Evolutionary conservation across 2,329 filamentous ascomycete species (phyloP).

Genomic region (Fusarium mangiferae): DNA sequence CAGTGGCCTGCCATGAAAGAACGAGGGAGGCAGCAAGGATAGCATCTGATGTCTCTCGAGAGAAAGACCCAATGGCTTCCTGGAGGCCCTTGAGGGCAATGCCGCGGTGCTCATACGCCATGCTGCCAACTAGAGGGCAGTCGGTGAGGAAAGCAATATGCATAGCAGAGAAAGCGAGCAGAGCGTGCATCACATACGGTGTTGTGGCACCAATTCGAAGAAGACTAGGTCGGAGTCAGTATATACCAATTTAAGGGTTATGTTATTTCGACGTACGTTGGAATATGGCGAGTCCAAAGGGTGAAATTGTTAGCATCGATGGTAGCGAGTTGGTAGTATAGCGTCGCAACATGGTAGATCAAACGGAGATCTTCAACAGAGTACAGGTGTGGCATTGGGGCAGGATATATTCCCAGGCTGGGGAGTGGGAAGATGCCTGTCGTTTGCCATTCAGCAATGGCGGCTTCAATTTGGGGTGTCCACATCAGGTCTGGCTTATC

Average conservation of each 20-base stretch:
- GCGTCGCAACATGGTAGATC: conserved; percentile 88
- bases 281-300: conserved; percentile 92
- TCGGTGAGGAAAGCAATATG: conserved; percentile 91
- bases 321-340: conserved; percentile 83
- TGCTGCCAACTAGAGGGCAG: conserved; percentile 84
- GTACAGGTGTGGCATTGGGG: conserved; percentile 77
- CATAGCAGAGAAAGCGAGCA: conserved; percentile 93
- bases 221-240: conserved; percentile 42
- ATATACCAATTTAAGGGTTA: neutral
- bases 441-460: conserved; percentile 83
- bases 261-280: conserved; percentile 72
- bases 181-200: conserved; percentile 91
- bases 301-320: conserved; percentile 86
- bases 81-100: conserved; percentile 88
- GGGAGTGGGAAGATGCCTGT: conserved; percentile 89
- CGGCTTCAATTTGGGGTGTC: conserved; percentile 84
- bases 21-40: conserved; percentile 91
- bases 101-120: conserved; percentile 89
- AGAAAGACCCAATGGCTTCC: conserved; percentile 86
- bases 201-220: conserved; percentile 84
- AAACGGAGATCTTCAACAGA: conserved; percentile 83
- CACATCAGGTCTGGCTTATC: conserved; percentile 80
- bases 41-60: conserved; percentile 86
- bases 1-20: conserved; percentile 94
- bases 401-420: conserved; percentile 79